These are phyloP conservation scores for Megacollybia platyphylla DNA, from an alignment of 1,284 basidiomycete species.

Conservation along the genomic window DNA sequence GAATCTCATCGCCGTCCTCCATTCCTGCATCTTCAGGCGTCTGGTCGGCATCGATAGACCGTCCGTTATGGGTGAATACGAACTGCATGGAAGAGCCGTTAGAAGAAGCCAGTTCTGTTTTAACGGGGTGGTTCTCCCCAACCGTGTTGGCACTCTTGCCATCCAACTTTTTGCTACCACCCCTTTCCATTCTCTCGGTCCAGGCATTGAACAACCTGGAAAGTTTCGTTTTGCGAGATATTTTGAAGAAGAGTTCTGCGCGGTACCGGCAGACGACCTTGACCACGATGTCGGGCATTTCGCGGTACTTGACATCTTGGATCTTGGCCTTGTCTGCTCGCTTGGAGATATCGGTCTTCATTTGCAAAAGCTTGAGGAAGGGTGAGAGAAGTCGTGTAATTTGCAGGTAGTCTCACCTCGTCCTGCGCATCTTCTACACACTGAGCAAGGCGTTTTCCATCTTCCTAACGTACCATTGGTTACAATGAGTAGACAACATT, in stretches of 20 bases:
- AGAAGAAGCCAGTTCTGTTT: conserved; percentile 16
- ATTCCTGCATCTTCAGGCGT: conserved; percentile 77
- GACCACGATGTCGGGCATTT: conserved; percentile 72
- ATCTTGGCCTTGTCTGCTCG: conserved; percentile 61
- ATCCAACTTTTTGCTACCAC: conserved; percentile 25
- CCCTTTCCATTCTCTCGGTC: conserved; percentile 71
- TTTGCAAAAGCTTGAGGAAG: conserved; percentile 45
- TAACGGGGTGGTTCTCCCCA: conserved; percentile 21
- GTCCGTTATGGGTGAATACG: conserved; percentile 69
- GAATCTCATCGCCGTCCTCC: conserved; percentile 74
- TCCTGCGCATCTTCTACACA: conserved; percentile 74
- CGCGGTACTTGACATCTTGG: conserved; percentile 62
- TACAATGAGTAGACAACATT: conserved; percentile 2
- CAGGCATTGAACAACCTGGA: conserved; percentile 72
- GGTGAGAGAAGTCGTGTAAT: conserved; percentile 6
- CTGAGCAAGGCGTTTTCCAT: conserved; percentile 63
- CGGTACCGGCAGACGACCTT: conserved; percentile 78
- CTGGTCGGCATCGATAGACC: conserved; percentile 58
- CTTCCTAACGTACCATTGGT: conserved; percentile 31
- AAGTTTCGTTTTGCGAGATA: conserved; percentile 75
- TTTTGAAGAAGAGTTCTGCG: conserved; percentile 80
- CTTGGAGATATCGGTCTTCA: conserved; percentile 67
- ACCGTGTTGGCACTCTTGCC: conserved; percentile 14
- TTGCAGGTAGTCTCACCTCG: conserved; percentile 34
- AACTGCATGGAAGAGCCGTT: conserved; percentile 46